Conservation (phyloP, 306 rosid genomes). For the Benincasa hispida region DNA sequence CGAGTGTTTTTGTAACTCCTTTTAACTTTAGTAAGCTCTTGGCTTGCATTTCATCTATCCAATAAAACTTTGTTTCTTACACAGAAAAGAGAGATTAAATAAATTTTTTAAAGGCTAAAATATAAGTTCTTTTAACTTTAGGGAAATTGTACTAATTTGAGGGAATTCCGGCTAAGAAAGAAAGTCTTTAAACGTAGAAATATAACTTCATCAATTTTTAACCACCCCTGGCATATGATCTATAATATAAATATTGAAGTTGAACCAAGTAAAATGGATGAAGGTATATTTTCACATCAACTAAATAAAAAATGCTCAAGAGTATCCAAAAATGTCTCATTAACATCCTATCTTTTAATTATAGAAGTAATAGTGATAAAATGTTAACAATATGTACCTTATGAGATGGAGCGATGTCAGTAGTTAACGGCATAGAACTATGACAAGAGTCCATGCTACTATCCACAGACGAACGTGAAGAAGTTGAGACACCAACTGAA, state of each 20-base stretch:
- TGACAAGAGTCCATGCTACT: conserved; percentile 23
- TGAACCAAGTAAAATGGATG: not conserved
- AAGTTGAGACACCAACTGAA: conserved; percentile 22
- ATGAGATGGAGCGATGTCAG: conserved; percentile 27
- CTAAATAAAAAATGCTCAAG: not conserved
- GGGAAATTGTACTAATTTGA: too few species aligned
- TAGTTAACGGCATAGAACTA: conserved; percentile 20
- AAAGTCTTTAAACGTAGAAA: too few species aligned
- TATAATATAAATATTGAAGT: not conserved
- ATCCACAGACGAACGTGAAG: conserved; percentile 21
- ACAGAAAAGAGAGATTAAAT: not conserved
- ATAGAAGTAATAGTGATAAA: not conserved
- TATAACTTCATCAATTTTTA: not conserved
- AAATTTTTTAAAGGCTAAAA: not conserved
- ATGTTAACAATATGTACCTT: conserved; percentile 33
- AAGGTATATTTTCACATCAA: not conserved
- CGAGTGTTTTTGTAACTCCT: not conserved
- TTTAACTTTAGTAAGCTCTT: not conserved
- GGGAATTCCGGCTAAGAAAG: too few species aligned
- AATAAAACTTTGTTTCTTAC: not conserved
- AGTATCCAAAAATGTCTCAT: not conserved
- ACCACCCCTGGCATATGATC: not conserved
- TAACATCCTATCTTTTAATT: not conserved
- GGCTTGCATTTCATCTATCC: not conserved
- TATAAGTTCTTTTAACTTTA: too few species aligned